Percentiles rank a stretch among this genome's conserved stretches.
These are phyloP conservation scores for Zea luxurians DNA, from an alignment of 176 grass and related monocot species.

Conservation along the genomic window DNA sequence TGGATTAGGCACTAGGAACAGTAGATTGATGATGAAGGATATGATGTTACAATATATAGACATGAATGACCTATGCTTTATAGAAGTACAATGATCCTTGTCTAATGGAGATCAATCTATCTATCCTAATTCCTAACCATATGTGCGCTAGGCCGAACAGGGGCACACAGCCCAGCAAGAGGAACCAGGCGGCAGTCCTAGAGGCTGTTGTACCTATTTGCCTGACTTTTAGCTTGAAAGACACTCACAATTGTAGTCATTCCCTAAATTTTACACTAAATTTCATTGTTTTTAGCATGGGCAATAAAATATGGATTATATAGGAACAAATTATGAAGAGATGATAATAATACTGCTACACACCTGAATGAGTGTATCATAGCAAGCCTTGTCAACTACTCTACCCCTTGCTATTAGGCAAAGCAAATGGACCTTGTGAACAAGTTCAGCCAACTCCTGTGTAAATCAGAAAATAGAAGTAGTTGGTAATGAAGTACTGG, in stretches of 20 bases:
- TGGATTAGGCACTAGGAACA: too few relatives aligned
- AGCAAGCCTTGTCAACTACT: conserved; percentile 76
- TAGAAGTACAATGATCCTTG: too few relatives aligned
- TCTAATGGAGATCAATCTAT: too few relatives aligned
- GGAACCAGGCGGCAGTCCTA: too few relatives aligned
- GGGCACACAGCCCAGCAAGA: too few relatives aligned
- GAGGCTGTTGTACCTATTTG: too few relatives aligned
- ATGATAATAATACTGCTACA: conserved; percentile 22
- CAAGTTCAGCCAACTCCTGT: conserved; percentile 85
- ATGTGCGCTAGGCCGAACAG: too few relatives aligned
- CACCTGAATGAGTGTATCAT: conserved; percentile 96
- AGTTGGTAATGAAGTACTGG: not conserved
- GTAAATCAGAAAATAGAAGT: conserved; percentile 31
- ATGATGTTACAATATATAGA: too few relatives aligned
- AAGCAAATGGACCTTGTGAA: conserved; percentile 87
- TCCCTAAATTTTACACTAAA: not conserved
- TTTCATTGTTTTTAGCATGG: conserved; percentile 22
- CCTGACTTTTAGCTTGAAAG: conserved; percentile 25
- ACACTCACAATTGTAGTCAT: not conserved
- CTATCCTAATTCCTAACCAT: too few relatives aligned
- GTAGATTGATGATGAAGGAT: too few relatives aligned
- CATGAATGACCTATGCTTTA: too few relatives aligned
- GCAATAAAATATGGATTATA: not conserved
- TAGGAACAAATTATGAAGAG: conserved; percentile 20
- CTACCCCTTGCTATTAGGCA: conserved; percentile 92